These are phyloP conservation scores for Cordyceps javanica DNA, from an alignment of 2,329 filamentous ascomycete species.

Conservation along the genomic window DNA sequence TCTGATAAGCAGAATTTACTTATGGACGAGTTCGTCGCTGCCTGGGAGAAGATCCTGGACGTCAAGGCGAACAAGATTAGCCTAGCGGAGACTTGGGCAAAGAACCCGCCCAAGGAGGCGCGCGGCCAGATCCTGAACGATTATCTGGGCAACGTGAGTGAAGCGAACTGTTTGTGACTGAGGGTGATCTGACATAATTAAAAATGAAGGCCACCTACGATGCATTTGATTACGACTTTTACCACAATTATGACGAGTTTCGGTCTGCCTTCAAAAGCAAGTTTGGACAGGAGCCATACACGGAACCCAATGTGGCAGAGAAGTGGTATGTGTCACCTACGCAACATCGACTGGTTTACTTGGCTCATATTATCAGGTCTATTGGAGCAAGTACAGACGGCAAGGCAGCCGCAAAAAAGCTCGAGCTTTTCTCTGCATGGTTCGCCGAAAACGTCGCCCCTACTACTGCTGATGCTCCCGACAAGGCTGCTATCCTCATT, in stretches of 20 bases:
- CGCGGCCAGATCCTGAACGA: slow-evolving; percentile 18
- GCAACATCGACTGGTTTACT: neutral
- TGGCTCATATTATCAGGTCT: slow-evolving; percentile 16
- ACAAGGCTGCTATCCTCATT: slow-evolving; percentile 23
- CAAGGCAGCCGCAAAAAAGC: slow-evolving; percentile 12
- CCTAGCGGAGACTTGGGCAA: slow-evolving; percentile 18
- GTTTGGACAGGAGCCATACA: slow-evolving; percentile 21
- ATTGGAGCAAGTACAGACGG: slow-evolving; percentile 15
- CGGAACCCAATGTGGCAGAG: slow-evolving; percentile 23
- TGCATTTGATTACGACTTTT: slow-evolving; percentile 29
- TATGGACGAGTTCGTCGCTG: slow-evolving; percentile 19
- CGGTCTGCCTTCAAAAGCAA: slow-evolving; percentile 19
- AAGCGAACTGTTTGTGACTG: too few relatives aligned
- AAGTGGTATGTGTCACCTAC: slow-evolving; percentile 22
- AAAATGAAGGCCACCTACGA: slow-evolving; percentile 23
- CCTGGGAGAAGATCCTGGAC: slow-evolving; percentile 20
- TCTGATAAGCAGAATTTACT: slow-evolving; percentile 14
- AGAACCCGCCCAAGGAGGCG: slow-evolving; percentile 19
- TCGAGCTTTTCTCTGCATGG: slow-evolving; percentile 27
- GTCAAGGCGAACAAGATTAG: slow-evolving; percentile 17
- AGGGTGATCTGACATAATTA: neutral
- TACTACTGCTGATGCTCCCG: slow-evolving; percentile 14
- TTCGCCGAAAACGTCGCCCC: slow-evolving; percentile 24
- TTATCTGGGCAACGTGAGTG: slow-evolving; percentile 26
- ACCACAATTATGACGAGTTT: slow-evolving; percentile 25